These are phyloP conservation scores for Clavispora santaluciae DNA, from an alignment of 805 yeast genomes.

Conservation along the genomic window DNA sequence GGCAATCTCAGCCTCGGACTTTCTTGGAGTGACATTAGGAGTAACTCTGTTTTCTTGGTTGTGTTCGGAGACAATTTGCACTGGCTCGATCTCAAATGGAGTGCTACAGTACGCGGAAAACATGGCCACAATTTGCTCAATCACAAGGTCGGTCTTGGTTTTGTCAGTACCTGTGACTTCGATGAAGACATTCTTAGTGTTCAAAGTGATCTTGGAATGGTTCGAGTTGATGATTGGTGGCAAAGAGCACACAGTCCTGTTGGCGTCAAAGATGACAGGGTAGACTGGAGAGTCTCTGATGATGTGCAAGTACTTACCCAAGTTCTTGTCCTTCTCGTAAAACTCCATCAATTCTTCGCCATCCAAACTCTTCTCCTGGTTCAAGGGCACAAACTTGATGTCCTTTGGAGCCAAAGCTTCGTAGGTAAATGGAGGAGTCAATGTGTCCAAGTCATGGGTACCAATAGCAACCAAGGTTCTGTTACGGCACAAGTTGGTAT, in stretches of 20 bases:
- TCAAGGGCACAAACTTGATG: conserved; percentile 68
- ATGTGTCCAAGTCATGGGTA: conserved; percentile 86
- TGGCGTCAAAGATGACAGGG: conserved; percentile 83
- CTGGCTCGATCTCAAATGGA: conserved; percentile 87
- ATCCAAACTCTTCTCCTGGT: conserved; percentile 62
- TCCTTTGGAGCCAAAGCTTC: conserved; percentile 79
- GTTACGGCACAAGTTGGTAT: conserved; percentile 92
- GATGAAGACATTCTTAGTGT: conserved; percentile 83
- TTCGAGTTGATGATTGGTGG: conserved; percentile 97
- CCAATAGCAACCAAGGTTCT: conserved; percentile 98
- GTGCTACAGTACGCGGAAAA: conserved; percentile 80
- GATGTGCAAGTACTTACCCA: conserved; percentile 84
- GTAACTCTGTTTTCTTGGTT: conserved; percentile 68
- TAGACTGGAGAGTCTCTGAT: conserved; percentile 83
- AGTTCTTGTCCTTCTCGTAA: conserved; percentile 84
- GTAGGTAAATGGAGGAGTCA: conserved; percentile 80
- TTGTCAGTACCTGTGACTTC: conserved; percentile 94
- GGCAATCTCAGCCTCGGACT: conserved; percentile 65
- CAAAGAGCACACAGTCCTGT: conserved; percentile 76
- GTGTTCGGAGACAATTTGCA: conserved; percentile 77
- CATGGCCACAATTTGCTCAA: conserved; percentile 92
- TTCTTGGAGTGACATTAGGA: conserved; percentile 69
- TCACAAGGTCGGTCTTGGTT: conserved; percentile 90
- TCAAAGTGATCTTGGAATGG: conserved; percentile 77
- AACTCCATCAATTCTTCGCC: conserved; percentile 83